Conservation (phyloP, 2,329 filamentous ascomycete species). For the Alternaria burnsii region DNA sequence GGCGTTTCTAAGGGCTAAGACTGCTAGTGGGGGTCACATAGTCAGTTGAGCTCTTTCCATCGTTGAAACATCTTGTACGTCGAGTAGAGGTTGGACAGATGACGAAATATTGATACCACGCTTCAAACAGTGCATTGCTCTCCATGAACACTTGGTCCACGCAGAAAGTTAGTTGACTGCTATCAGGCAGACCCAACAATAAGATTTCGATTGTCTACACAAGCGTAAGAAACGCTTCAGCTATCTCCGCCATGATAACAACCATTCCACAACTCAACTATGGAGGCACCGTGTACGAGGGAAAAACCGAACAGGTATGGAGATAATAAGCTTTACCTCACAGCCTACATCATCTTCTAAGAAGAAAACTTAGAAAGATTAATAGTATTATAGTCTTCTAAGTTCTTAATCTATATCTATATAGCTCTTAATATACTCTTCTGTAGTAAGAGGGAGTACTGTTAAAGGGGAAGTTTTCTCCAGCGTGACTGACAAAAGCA, state of each 20-base stretch:
- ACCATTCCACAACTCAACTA: no score
- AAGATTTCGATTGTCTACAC: background rate
- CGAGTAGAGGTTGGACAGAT: constrained; percentile 1
- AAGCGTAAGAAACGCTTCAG: background rate
- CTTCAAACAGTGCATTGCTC: background rate
- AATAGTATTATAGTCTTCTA: no score
- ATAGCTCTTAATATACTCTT: no score
- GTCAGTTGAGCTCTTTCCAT: background rate
- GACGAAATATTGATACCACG: constrained; percentile 2
- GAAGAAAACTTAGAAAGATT: no score
- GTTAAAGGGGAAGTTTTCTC: no score
- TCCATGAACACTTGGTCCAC: background rate
- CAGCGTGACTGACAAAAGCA: background rate
- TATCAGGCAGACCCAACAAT: background rate
- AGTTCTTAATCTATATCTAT: no score
- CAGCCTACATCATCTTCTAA: no score
- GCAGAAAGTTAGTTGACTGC: background rate
- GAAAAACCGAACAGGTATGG: no score
- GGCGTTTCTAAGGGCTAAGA: constrained; percentile 44
- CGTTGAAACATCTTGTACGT: background rate
- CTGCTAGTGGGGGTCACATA: background rate
- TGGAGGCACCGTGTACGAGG: no score
- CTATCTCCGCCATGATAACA: no score
- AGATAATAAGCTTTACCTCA: no score
- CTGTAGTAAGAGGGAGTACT: no score